Conservation (phyloP, 495 filamentous ascomycete genomes). For the Aspergillus indologenus region DNA sequence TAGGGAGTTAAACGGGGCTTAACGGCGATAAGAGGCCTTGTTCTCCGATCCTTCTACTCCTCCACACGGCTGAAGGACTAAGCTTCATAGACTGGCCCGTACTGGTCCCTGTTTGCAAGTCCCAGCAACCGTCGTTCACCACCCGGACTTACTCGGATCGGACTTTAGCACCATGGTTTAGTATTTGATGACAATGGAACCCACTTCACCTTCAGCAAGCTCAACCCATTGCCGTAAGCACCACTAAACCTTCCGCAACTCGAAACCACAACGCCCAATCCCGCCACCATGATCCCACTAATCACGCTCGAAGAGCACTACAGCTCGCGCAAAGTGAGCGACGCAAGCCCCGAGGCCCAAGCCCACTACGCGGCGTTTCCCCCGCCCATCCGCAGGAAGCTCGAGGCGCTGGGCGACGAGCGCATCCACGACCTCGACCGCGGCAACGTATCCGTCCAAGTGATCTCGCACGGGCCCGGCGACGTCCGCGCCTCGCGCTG, state of each 20-base stretch:
- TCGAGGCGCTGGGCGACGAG: conserved; percentile 34
- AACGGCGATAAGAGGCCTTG: neutral
- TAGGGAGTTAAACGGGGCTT: neutral
- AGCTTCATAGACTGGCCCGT: too few relatives aligned
- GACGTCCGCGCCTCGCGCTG: conserved; percentile 31
- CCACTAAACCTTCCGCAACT: neutral
- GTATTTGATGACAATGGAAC: neutral
- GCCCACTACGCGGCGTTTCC: conserved; percentile 16
- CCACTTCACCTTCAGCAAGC: neutral
- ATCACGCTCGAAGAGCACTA: conserved; percentile 64
- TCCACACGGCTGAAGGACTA: too few relatives aligned
- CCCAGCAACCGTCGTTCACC: too few relatives aligned
- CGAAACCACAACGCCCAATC: too few relatives aligned
- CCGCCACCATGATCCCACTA: neutral
- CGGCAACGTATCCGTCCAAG: conserved; percentile 50
- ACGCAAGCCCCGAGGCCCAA: neutral
- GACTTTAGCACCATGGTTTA: neutral
- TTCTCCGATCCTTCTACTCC: neutral
- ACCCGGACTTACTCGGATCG: neutral
- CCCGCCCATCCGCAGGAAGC: conserved; percentile 26
- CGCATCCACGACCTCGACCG: conserved; percentile 53
- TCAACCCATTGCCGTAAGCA: too few relatives aligned
- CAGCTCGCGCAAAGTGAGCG: conserved; percentile 30
- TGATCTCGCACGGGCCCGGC: conserved; percentile 52
- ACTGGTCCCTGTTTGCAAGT: too few relatives aligned